Evolutionary conservation across 345 rosid species (phyloP).

Genomic region (Rhodomyrtus tomentosa): DNA sequence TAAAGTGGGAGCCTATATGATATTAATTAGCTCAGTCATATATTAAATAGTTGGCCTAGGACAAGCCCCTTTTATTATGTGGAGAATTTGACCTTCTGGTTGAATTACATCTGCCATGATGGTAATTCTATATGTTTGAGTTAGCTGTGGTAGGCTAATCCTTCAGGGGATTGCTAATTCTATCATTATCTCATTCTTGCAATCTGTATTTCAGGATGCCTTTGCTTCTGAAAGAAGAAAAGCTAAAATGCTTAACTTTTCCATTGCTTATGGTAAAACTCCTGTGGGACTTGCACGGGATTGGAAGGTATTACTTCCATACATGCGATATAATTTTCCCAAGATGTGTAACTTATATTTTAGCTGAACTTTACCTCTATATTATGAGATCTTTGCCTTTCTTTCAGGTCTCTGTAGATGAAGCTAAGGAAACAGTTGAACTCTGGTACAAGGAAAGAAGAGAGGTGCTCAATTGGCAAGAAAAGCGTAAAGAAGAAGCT

Average conservation of each 20-base stretch:
- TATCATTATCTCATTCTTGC: not conserved
- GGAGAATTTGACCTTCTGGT: not conserved
- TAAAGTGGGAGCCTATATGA: not conserved
- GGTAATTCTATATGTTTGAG: not conserved
- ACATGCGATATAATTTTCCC: not conserved
- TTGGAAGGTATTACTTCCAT: conserved; percentile 63
- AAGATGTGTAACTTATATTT: not conserved
- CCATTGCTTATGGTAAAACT: conserved; percentile 96
- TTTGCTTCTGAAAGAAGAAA: conserved; percentile 82
- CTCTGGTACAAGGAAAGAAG: conserved; percentile 90
- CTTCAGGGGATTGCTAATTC: not conserved
- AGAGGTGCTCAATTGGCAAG: conserved; percentile 86
- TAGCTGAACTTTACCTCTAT: not conserved
- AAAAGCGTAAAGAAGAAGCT: conserved; percentile 61
- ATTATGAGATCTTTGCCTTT: not conserved
- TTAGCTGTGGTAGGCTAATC: not conserved
- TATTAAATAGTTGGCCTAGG: not conserved
- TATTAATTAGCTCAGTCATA: not conserved
- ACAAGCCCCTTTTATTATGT: not conserved
- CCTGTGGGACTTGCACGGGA: conserved; percentile 79
- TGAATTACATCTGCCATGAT: not conserved
- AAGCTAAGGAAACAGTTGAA: conserved; percentile 73
- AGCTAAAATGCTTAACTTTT: conserved; percentile 97
- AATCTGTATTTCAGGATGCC: conserved; percentile 37
- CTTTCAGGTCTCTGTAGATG: conserved; percentile 62